Base-by-base conservation (phyloP, 2,329 filamentous ascomycete species). In the Coleophoma eucalyptorum region DNA sequence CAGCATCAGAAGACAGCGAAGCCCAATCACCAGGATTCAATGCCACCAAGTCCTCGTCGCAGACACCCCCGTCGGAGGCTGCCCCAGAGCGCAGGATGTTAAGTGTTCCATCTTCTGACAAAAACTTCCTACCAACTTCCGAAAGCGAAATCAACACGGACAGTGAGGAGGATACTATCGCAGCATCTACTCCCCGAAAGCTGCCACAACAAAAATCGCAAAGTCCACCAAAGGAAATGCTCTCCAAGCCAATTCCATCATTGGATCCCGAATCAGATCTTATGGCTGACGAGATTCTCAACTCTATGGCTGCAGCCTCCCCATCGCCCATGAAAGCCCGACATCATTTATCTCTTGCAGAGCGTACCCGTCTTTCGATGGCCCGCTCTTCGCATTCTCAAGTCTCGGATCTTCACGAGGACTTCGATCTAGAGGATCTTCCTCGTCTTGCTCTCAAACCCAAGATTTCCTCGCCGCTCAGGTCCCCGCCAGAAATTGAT, bases 301-400 rank as follows among this genome's bases (percentile, higher is more conserved):
- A 75, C 12, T 79, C 77, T 0, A 77, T 84, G 64, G 69, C 75
- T 20, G 73, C 73, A 43, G 71, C 73, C 0, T 83, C 81, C 2
- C 80, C 81, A 0, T 84, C 82, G 0, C 82, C 82, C 0, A 64
- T 70, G 41, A 84, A 82, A 58, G 69, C 72, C 0, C 74, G 80
- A 0, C 80, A 81, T 46, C 78, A 76, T 0, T 68, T 86, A 8
- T 84, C 86, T 0, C 77, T 94, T 0, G 79, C 86, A 4, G 90
- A 95, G 63, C 86, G 91, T 44, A 95, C 92, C 0, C 83, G 88
- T 16, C 77, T 90, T 49, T 91, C 89, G 16, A 93, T 96, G 84
- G 82, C 85, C 0, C 76, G 83, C 3, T 73, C 80, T 43, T 78
- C 81, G 1, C 68, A 66, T 15, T 62, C 58, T 4, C 55, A 63